Percentiles rank a stretch among this genome's conserved stretches.
These are phyloP conservation scores for Fusarium musae DNA, from an alignment of 2,329 filamentous ascomycete genomes.

Conservation along the genomic window DNA sequence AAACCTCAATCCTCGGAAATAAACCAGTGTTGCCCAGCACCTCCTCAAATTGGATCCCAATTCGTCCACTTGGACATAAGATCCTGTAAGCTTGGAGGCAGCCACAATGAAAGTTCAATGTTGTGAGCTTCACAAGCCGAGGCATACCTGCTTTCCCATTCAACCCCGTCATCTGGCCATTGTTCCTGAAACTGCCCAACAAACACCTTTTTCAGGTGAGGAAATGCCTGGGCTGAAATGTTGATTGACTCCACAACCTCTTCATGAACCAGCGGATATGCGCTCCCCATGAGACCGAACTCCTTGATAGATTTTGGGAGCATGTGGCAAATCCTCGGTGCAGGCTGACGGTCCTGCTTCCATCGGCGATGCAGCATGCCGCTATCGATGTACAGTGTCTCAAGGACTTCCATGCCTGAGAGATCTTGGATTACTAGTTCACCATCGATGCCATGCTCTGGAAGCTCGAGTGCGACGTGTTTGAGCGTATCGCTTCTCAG, in stretches of 20 bases:
- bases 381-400: neutral
- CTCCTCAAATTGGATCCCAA: no score
- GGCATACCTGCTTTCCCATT: neutral
- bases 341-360: neutral
- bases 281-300: neutral
- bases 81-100: neutral
- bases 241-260: neutral
- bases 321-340: neutral
- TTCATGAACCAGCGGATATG: neutral
- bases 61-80: rapidly evolving
- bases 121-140: neutral
- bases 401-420: neutral
- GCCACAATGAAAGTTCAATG: neutral
- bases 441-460: rapidly evolving
- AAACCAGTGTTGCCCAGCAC: rapidly evolving
- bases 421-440: neutral
- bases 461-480: neutral
- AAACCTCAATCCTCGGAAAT: neutral
- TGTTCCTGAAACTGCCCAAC: neutral
- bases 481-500: neutral
- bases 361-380: neutral
- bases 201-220: neutral
- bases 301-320: neutral
- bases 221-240: neutral
- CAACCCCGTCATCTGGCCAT: neutral